A percentile compares a stretch with the other conserved stretches of the same genome.
Conservation (phyloP, 805 yeast genomes). For the Suhomyces faveliae region DNA sequence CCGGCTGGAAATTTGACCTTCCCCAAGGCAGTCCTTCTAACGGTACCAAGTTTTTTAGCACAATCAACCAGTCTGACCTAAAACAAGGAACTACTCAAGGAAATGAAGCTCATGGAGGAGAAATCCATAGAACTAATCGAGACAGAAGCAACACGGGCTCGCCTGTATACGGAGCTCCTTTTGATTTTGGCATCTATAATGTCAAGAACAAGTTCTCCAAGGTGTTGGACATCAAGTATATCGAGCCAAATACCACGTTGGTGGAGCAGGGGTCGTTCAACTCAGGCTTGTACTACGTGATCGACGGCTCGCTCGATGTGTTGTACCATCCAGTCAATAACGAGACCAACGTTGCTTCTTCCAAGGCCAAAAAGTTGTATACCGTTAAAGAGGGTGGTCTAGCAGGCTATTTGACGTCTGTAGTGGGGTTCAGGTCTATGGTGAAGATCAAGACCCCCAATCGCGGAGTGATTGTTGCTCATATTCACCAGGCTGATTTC, state of each 20-base stretch:
- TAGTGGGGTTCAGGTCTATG: conserved; percentile 77
- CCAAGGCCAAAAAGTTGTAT: conserved; percentile 41
- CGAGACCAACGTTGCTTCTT: conserved; percentile 8
- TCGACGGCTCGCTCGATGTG: conserved; percentile 76
- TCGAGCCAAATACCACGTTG: conserved; percentile 53
- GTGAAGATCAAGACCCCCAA: conserved; percentile 66
- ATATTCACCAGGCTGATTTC: conserved; percentile 59
- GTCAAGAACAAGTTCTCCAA: conserved; percentile 61
- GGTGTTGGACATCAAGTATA: conserved; percentile 53
- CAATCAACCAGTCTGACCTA: conserved; percentile 23
- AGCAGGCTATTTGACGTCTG: conserved; percentile 82
- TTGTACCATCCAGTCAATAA: conserved; percentile 30
- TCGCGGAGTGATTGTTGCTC: conserved; percentile 61
- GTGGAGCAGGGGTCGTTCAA: conserved; percentile 64
- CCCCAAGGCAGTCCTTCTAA: conserved; percentile 12
- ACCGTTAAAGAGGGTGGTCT: conserved; percentile 73
- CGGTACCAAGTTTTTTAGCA: conserved; percentile 30
- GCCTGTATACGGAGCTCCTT: background rate
- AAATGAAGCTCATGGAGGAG: background rate
- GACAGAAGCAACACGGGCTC: background rate
- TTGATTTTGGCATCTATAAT: conserved; percentile 43
- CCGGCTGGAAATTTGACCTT: conserved; percentile 16
- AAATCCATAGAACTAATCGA: background rate
- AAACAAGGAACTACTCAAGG: background rate
- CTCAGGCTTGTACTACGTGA: conserved; percentile 76